Conservation (phyloP, 2,329 filamentous ascomycete species). For the Talaromyces islandicus region DNA sequence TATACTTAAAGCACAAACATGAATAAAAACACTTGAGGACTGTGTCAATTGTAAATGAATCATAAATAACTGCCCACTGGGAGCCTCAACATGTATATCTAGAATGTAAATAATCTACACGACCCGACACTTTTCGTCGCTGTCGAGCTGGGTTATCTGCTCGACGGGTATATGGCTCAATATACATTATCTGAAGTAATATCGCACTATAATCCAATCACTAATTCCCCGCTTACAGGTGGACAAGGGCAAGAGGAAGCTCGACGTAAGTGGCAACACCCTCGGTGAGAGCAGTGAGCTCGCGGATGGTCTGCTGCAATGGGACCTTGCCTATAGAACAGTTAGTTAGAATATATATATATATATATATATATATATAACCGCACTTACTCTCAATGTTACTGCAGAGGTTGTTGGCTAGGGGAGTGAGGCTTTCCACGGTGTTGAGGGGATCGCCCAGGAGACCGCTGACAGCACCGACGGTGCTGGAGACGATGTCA, state of each 20-base stretch:
- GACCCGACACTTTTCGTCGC: background rate
- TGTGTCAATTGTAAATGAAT: background rate
- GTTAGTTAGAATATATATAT: background rate
- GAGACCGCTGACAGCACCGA: background rate
- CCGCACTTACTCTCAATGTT: conserved; percentile 4
- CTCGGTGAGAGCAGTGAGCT: conserved; percentile 9
- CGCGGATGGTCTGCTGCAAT: conserved; percentile 2
- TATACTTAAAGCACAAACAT: too few species aligned
- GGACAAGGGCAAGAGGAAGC: conserved; percentile 7
- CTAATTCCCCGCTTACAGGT: background rate
- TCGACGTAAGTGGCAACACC: conserved; percentile 3
- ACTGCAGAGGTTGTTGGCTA: conserved; percentile 11
- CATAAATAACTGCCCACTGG: background rate
- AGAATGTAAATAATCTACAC: background rate
- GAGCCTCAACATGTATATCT: background rate
- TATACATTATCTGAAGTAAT: background rate
- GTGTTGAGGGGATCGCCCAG: conserved; percentile 6
- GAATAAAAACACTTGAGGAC: background rate
- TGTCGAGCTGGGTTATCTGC: background rate
- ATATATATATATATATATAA: too few species aligned
- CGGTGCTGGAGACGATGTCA: conserved; percentile 1
- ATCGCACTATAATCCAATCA: background rate
- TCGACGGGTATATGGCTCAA: background rate
- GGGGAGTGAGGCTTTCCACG: background rate
- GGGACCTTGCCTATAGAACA: conserved; percentile 2